Conservation (phyloP, 2,329 filamentous ascomycete species). For the Pseudohalonectria lignicola region DNA sequence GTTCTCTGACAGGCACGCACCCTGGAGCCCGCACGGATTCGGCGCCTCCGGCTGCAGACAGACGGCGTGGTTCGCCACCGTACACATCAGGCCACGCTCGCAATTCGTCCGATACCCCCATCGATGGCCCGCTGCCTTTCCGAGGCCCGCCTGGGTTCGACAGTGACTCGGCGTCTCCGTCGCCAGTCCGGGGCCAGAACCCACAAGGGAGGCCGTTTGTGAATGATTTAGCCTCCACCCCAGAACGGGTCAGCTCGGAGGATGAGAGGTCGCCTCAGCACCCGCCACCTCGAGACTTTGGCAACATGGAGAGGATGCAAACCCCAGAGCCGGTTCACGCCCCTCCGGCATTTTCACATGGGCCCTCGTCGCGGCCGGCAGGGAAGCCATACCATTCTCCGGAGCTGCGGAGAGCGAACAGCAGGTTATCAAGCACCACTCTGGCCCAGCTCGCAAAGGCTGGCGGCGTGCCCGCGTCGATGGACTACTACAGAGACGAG, state of each 20-base stretch:
- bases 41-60: slow-evolving; percentile 31
- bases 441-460: slow-evolving; percentile 70
- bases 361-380: slow-evolving; percentile 57
- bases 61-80: slow-evolving; percentile 20
- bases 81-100: slow-evolving; percentile 26
- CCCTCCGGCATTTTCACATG: slow-evolving; percentile 72
- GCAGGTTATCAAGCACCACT: slow-evolving; percentile 72
- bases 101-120: slow-evolving; percentile 35
- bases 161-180: background rate
- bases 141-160: slow-evolving; percentile 3
- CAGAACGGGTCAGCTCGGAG: slow-evolving; percentile 46
- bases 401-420: slow-evolving; percentile 71
- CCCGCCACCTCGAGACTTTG: slow-evolving; percentile 35
- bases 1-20: slow-evolving; percentile 36
- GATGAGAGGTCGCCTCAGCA: slow-evolving; percentile 31
- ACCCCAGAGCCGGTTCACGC: slow-evolving; percentile 66
- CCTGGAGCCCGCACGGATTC: slow-evolving; percentile 35
- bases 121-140: slow-evolving; percentile 9
- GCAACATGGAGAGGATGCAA: slow-evolving; percentile 41
- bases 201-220: slow-evolving; percentile 24
- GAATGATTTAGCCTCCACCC: slow-evolving; percentile 32
- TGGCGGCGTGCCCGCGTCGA: slow-evolving; percentile 33
- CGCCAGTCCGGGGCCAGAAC: slow-evolving; percentile 16
- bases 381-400: slow-evolving; percentile 63
- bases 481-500: slow-evolving; percentile 18